Base-by-base conservation (phyloP, 2,329 filamentous ascomycete species). In the Alternaria triticimaculans region DNA sequence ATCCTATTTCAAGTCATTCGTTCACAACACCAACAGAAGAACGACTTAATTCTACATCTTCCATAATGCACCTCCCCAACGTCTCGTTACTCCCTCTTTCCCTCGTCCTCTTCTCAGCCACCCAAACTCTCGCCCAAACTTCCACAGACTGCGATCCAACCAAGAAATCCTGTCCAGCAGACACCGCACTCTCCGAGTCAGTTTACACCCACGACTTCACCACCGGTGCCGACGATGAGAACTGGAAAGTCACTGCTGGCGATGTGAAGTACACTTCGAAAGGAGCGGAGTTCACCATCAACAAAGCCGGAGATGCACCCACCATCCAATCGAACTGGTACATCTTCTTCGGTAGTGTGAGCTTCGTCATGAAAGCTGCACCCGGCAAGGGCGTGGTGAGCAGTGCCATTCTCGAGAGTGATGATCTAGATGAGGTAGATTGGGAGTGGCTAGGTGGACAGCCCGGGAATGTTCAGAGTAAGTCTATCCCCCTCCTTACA, bases 351-450 rank as follows among this genome's bases (percentile, higher is more conserved):
- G 93, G 93, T 55, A 87, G 89, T 60, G 89, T 92, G 59, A 92
- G 94, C 78, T 85, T 95, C 60, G 84, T 87, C 69, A 86, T 96
- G 82, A 91, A 92, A 81, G 90, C 91, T 6, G 89, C 93, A 1
- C 81, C 84, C 1, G 93, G 94, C 10, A 83, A 82, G 6, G 93
- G 94, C 50, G 89, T 97, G 63, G 88, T 97, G 70, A 92, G 89
- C 75, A 86, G 90, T 67, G 89, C 96, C 72, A 94, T 96, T 78
- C 85, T 94, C 78, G 84, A 95, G 69, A 94, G 91, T 59, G 90
- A 95, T 68, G 90, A 93, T 70, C 85, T 94, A 7, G 93, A 96
- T 76, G 92, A 96, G 80, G 88, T 96, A 41, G 93, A 96, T 76
- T 94, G 92, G 81, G 92, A 94, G 76, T 91, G 92, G 73, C 84